phyloP scores from a whole-genome alignment of 352 stramenopile genomes.

The Pythium aphanidermatum region DNA sequence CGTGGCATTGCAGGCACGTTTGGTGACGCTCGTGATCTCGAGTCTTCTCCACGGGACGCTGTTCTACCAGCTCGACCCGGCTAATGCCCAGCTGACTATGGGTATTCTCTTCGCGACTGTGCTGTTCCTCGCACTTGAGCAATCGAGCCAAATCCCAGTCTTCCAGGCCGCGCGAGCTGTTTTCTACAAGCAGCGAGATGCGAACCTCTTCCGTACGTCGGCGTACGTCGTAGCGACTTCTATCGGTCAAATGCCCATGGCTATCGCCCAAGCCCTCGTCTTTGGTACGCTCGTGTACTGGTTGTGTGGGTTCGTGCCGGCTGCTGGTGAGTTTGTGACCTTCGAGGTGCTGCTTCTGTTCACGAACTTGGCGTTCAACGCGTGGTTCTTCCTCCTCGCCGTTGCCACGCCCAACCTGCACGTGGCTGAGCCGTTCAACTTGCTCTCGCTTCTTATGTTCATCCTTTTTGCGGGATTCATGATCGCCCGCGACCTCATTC shows the following conservation, averaged over 20 bases:
- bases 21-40: constrained; percentile 25
- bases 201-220: constrained; percentile 66
- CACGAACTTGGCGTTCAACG: constrained; percentile 17
- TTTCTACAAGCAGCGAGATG: constrained; percentile 64
- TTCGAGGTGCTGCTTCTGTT: constrained; percentile 35
- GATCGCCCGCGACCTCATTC: constrained; percentile 33
- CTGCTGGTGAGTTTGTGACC: constrained; percentile 23
- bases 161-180: constrained; percentile 43
- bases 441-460: constrained; percentile 28
- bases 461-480: constrained; percentile 44
- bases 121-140: constrained; percentile 63
- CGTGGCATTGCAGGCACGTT: constrained; percentile 21
- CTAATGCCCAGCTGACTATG: constrained; percentile 25
- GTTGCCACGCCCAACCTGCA: constrained; percentile 20
- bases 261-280: constrained; percentile 45
- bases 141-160: constrained; percentile 49
- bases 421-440: constrained; percentile 21
- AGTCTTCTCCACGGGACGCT: constrained; percentile 24
- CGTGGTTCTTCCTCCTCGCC: constrained; percentile 30
- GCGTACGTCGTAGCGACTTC: constrained; percentile 47
- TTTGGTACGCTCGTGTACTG: no score
- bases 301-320: constrained; percentile 23
- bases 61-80: constrained; percentile 27
- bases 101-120: constrained; percentile 68
- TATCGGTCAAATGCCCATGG: constrained; percentile 23